Base-by-base conservation (phyloP, 495 filamentous ascomycete species). In the Penicillium salamii region DNA sequence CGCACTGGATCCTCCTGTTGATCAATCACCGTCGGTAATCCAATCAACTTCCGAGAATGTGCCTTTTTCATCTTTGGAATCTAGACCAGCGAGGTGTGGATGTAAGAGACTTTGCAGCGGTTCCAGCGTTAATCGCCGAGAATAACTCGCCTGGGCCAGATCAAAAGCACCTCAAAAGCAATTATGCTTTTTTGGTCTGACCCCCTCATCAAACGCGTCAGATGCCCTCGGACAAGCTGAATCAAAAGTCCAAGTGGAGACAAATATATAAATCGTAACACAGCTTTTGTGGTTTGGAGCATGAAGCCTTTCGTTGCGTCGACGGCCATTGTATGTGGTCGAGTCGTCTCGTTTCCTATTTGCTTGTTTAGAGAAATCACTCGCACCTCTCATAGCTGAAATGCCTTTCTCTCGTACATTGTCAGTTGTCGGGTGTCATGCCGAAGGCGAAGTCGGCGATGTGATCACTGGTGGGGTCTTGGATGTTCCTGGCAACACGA, bases 391-490 rank as follows among this genome's bases (percentile, higher is more conserved):
- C 23, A 26, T 26, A 26, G 23, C 8, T 8, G 23, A 26, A 26
- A 62, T 62, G 59, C 53, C 55, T 2, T 57, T 66, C 37, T 59
- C 53, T 36, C 59, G 65, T 36, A 61, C 60, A 11, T 43, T 68
- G 13, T 59, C 48, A 17, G 52, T 68, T 14, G 62, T 68, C 19
- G 65, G 62, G 37, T 61, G 56, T 24, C 65, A 68, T 39, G 45
- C 56, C 42, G 66, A 57, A 42, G 66, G 66, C 13, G 66, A 69
- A 48, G 57, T 67, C 14, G 59, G 64, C 37, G 66, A 67, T 52
- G 66, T 69, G 7, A 67, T 69, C 17, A 59, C 44, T n/a, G 66
- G 66, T 19, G 66, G 66, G 23, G 64, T 69, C 1, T 46, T 66
- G 1, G 64, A 67, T 46, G 64, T 66, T 1, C 66, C 66, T 6